Base-by-base conservation (phyloP, 129 eudicot species). In the Centrapalus pauciflorus region DNA sequence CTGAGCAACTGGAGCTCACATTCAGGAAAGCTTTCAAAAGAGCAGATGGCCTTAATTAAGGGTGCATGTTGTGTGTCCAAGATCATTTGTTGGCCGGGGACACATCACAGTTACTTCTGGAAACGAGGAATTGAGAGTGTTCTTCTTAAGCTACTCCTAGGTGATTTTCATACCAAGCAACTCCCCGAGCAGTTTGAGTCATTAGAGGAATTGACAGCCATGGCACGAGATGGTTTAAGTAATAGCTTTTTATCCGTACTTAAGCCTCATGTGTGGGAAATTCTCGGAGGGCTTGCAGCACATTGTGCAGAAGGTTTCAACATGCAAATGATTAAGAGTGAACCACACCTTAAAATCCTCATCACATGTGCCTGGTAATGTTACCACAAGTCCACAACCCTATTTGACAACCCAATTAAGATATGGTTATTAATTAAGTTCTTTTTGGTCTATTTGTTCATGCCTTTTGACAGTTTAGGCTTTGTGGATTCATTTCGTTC, bases 231-330 rank as follows among this genome's bases (percentile, higher is more conserved):
- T 37, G 77, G 85, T 75, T 67, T 73, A 40, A 35, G 54, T 66
- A 69, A 76, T 21, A 65, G 77, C 69, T 21, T 63, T 71, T 73
- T 71, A 29, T 78, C 63, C 29, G 48, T 61, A 19, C 25, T 84
- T 21, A 83, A 90, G 69, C 88, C 94, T 55, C 90, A 77, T 78
- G 67, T 91, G 34, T 91, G 97, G 97, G 96, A 87, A 52, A 85
- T 83, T 66, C 80, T 91, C 62, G 97, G 97, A 57, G 79, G 81
- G 71, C 94, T 91, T 83, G 95, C 84, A 46, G 82, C 94, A 61
- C 81, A 84, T 46, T 81, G 83, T 77, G 76, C 77, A 7, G 83
- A 83, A 74, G 80, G 79, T 81, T 33, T 78, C 49, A 41, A 68
- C 8, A 67, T 72, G 32, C 58, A 72, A 43, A 71, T 57, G 81